A percentile compares a stretch with the other conserved stretches of the same genome.
Evolutionary conservation across 148 eudicot species (phyloP).

Genomic region (Chenopodium formosanum): DNA sequence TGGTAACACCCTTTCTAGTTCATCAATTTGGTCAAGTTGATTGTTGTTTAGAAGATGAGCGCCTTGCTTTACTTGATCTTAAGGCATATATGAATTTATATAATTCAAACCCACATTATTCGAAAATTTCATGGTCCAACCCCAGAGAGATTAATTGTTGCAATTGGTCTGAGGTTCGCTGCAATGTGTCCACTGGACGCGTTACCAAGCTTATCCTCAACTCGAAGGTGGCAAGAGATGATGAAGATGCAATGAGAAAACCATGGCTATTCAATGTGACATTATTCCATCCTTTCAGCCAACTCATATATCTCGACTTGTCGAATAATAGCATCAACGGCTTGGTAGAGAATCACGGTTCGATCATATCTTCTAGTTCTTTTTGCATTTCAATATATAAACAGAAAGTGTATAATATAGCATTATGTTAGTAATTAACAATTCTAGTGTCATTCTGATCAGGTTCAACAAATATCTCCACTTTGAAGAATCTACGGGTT

Average conservation of each 20-base stretch:
- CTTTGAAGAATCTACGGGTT: slow-evolving; percentile 5
- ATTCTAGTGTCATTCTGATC: not conserved
- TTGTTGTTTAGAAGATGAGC: too few species aligned
- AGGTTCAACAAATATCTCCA: slow-evolving; percentile 4
- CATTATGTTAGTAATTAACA: too few species aligned
- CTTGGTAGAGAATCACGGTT: not conserved
- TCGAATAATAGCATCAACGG: not conserved
- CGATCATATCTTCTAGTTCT: too few species aligned
- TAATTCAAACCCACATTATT: too few species aligned
- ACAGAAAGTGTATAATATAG: too few species aligned
- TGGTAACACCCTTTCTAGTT: too few species aligned
- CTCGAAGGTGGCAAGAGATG: not conserved
- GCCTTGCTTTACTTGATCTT: too few species aligned
- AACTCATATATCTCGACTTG: not conserved
- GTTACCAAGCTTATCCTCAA: not conserved
- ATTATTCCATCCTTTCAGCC: not conserved
- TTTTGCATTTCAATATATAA: too few species aligned
- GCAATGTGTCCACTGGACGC: not conserved
- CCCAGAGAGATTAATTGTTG: not conserved
- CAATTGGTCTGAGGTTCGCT: not conserved
- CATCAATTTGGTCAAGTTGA: too few species aligned
- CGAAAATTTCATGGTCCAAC: too few species aligned
- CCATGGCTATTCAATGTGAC: not conserved
- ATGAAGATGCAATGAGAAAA: not conserved
- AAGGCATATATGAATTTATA: too few species aligned